Base-by-base conservation (phyloP, 495 filamentous ascomycete species). In the Durotheca rogersii region DNA sequence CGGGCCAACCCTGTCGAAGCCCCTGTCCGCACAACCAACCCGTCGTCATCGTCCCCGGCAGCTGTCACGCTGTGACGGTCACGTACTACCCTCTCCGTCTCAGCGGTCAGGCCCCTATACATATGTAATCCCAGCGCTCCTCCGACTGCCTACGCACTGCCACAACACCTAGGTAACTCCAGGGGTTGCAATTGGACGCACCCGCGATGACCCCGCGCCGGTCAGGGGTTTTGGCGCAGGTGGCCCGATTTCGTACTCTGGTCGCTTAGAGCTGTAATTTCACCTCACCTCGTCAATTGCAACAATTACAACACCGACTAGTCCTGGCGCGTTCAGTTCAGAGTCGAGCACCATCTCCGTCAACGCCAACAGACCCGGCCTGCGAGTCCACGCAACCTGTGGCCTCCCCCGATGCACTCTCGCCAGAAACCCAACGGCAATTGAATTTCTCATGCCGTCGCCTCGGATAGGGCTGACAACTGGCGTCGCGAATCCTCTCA, bases 131-230 rank as follows among this genome's bases (percentile, higher is more conserved):
- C n/a, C n/a, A n/a, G n/a, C n/a, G n/a, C n/a, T n/a, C n/a, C n/a
- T n/a, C n/a, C n/a, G n/a, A n/a, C n/a, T n/a, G n/a, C n/a, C n/a
- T n/a, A n/a, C n/a, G n/a, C n/a, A n/a, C n/a, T n/a, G n/a, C n/a
- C n/a, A n/a, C n/a, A n/a, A n/a, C n/a, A n/a, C n/a, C n/a, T n/a
- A n/a, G n/a, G n/a, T n/a, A n/a, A n/a, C n/a, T n/a, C n/a, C n/a
- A n/a, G n/a, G n/a, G n/a, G n/a, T n/a, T n/a, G n/a, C 1, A 20
- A 7, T 23, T 15, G 30, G 37, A 9, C 14, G 33, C 46, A 31
- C 14, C 48, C 47, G 53, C 41, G 37, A 41, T 53, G 44, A 41
- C 48, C 55, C 49, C 55, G 49, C 55, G 44, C 35, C 23, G 19
- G 48, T 39, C 33, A 46, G n/a, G 20, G 40, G 16, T 27, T 9